Percentiles rank a stretch among this genome's conserved stretches.
Evolutionary conservation across 257 asterid genomes (phyloP).

Genomic region (Primulina huaijiensis): DNA sequence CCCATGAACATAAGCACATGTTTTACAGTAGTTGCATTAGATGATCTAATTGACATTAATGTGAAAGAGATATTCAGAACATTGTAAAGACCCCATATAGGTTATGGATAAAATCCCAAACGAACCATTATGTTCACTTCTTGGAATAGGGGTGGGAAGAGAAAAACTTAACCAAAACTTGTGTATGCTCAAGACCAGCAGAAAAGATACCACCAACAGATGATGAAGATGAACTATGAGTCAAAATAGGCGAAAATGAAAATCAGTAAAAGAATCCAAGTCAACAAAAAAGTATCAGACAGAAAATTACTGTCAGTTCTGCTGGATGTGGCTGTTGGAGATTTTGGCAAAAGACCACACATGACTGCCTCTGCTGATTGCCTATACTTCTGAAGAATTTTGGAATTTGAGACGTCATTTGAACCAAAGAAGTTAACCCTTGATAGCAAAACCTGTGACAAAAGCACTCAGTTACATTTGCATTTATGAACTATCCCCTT

Average conservation of each 20-base stretch:
- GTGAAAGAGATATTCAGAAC: background rate
- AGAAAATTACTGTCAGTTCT: conserved; percentile 59
- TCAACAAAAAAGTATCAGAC: background rate
- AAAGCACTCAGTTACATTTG: conserved; percentile 8
- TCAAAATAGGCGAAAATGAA: background rate
- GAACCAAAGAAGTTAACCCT: conserved; percentile 72
- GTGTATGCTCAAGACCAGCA: too few species aligned
- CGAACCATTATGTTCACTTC: too few species aligned
- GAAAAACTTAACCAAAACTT: too few species aligned
- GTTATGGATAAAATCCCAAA: too few species aligned
- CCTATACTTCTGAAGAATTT: conserved; percentile 47
- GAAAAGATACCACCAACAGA: too few species aligned
- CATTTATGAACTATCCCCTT: background rate
- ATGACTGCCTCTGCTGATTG: conserved; percentile 83
- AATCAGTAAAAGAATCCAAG: conserved; percentile 8
- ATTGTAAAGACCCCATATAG: background rate
- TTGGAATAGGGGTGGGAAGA: too few species aligned
- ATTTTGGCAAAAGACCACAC: conserved; percentile 79
- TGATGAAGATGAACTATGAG: background rate
- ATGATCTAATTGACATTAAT: background rate
- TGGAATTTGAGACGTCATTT: conserved; percentile 42
- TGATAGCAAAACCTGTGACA: conserved; percentile 70
- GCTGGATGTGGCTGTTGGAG: conserved; percentile 81
- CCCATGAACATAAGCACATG: conserved; percentile 25
- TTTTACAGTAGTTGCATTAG: too few species aligned